Evolutionary conservation across 768 basidiomycete species (phyloP), one percentile per base, ranked within the genome.

Genomic region (Melanogaster broomeanus): DNA sequence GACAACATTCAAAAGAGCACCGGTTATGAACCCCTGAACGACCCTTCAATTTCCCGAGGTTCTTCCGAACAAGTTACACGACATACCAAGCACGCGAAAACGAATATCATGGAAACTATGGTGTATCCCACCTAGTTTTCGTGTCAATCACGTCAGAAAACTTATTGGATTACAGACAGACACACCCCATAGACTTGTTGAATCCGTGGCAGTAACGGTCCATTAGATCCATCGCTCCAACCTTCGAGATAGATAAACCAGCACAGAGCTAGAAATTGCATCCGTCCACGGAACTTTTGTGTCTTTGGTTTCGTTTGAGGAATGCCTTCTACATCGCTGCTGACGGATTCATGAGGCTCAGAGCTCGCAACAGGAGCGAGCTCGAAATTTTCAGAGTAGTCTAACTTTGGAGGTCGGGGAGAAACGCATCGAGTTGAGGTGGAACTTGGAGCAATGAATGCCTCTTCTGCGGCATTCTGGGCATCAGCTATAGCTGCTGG

Each of bases 211-310:
- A 93, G 67, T 18, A 93, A 67, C 1, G 90, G 88, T 2, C 90
- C 90, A 13, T 81, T 80, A 0, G 83, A 78, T 12, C 83, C 85
- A 64, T 90, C 90, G 60, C 86, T 89, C 88, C 88, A 92, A 15
- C 90, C 90, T 15, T 77, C 77, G 4, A 88, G 67, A 52, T 85
- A 84, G 42, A 86, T 45, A 11, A 74, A 69, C 69, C 74, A 81
- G 56, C 83, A 87, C 31, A 84, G 67, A 1, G 83, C 64, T 16
- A 68, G 57, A 51, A 85, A 80, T 53, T 88, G 85, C 24, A 84
- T 64, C 50, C 42, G 43, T 53, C 61, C 59, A 33, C 56, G 55
- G 41, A 33, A 45, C 22, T 52, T 62, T 11, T 48, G 43, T 16
- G 40, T 33, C 39, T 49, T 31, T 0, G 49, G 34, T 35, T 59